These are phyloP conservation scores for Fusarium sp. DNA, from an alignment of 2,329 filamentous ascomycete genomes.

Conservation along the genomic window DNA sequence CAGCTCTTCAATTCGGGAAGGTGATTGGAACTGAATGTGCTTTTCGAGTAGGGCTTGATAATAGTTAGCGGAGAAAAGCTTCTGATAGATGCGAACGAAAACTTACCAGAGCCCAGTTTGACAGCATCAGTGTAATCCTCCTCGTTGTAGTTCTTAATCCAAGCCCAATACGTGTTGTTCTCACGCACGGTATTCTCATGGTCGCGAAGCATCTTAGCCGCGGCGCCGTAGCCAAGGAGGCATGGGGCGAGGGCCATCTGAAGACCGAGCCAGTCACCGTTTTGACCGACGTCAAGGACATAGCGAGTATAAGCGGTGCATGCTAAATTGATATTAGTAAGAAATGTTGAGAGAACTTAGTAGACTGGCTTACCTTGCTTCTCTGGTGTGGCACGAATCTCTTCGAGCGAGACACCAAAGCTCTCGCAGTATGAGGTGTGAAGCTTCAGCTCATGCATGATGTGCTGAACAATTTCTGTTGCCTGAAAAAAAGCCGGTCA, in stretches of 20 bases:
- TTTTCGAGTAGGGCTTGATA: conserved; percentile 77
- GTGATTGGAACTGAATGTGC: conserved; percentile 77
- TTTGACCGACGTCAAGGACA: conserved; percentile 87
- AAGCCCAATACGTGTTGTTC: conserved; percentile 84
- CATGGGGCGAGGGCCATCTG: conserved; percentile 89
- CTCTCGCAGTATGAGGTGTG: conserved; percentile 85
- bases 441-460: conserved; percentile 81
- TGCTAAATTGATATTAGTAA: conserved; percentile 54
- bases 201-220: conserved; percentile 76
- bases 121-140: conserved; percentile 83
- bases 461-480: conserved; percentile 74
- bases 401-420: conserved; percentile 79
- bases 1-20: conserved; percentile 81
- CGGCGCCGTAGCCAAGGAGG: conserved; percentile 86
- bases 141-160: conserved; percentile 89
- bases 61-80: background rate
- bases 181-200: conserved; percentile 70
- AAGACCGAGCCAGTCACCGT: conserved; percentile 87
- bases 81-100: background rate
- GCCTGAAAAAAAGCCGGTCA: conserved; percentile 41
- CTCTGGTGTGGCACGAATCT: conserved; percentile 80
- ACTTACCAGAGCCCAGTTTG: conserved; percentile 72
- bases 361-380: conserved; percentile 68
- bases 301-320: conserved; percentile 87
- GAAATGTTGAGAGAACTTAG: background rate